Evolutionary conservation across 2,329 filamentous ascomycete genomes (phyloP), one percentile per base, ranked within the genome.

Genomic region (Phialophora chinensis): DNA sequence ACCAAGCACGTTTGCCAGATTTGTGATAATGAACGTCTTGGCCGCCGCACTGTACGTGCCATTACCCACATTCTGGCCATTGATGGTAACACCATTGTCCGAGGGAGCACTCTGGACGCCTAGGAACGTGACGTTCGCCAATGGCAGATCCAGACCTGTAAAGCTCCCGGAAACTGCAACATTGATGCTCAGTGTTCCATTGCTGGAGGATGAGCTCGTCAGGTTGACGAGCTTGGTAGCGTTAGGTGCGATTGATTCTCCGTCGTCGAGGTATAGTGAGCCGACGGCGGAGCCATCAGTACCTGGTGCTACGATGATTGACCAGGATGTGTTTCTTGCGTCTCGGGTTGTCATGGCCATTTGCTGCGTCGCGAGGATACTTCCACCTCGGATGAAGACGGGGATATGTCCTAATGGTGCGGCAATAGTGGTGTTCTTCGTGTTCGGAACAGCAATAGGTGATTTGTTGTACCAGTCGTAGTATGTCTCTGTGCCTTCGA

Each of bases 381-480:
- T 81, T 1, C 90, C 90, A 27, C 91, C 90, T 12, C 90, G 85
- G 20, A 93, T 75, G 72, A 85, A 90, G 1, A 93, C 84, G 0
- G 90, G 90, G 57, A 93, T 92, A 72, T 93, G 86, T 12, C 86
- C 85, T 2, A 90, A 77, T 0, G 87, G 87, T 3, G 87, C 87
- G 23, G 81, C 74, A 66, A 90, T 86, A 3, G 86, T 88, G 12
- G 83, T 83, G 73, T 90, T 90, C 50, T 69, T 71, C 7, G 35
- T 65, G 63, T 83, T 79, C 10, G 85, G 84, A 29, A 79, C 67
- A 0, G 81, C 84, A 2, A 91, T 80, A 0, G 81, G 81, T 0
- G 82, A 82, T 59, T 87, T 85, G n/a, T 85, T 90, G 76, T 92
- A 92, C 90, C 90, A 93, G 75, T 93, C 90, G 73, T 92, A 93